These are phyloP conservation scores for Irpex sp. DNA, from an alignment of 1,284 basidiomycete species.

Conservation along the genomic window DNA sequence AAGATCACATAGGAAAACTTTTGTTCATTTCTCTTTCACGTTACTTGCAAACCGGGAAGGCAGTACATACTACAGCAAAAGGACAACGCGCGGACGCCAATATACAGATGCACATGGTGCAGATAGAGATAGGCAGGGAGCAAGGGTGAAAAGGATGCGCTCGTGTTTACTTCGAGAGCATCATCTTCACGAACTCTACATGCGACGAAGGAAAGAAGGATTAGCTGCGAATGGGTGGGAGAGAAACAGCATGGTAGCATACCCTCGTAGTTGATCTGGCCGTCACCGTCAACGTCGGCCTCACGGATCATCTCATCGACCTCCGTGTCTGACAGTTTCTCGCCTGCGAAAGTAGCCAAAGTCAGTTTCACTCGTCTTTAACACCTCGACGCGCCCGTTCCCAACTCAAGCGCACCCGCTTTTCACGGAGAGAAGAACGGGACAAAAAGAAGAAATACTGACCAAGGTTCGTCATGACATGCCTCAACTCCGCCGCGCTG, in stretches of 20 bases:
- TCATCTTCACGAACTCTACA: constrained; percentile 72
- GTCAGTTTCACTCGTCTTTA: neutral
- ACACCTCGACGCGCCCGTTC: no score
- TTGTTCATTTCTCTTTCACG: neutral
- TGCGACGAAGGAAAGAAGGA: neutral
- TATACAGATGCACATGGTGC: neutral
- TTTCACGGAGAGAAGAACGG: neutral
- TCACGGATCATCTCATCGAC: constrained; percentile 99
- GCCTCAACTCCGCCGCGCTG: constrained; percentile 78
- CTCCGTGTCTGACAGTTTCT: constrained; percentile 90
- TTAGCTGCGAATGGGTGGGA: neutral
- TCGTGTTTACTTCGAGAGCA: constrained; percentile 48
- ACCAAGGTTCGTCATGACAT: constrained; percentile 93
- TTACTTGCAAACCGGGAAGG: neutral
- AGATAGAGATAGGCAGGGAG: neutral
- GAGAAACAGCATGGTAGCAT: constrained; percentile 21
- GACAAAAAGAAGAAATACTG: constrained; percentile 27
- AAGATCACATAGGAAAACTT: neutral
- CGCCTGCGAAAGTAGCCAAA: constrained; percentile 46
- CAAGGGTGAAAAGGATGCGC: neutral
- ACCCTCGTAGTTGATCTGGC: constrained; percentile 87
- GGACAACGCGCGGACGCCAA: neutral
- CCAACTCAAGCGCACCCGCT: no score
- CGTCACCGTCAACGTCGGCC: constrained; percentile 94
- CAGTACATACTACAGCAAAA: neutral